These are phyloP conservation scores for Nicotiana paniculata DNA, from an alignment of 257 asterid species.

Conservation along the genomic window DNA sequence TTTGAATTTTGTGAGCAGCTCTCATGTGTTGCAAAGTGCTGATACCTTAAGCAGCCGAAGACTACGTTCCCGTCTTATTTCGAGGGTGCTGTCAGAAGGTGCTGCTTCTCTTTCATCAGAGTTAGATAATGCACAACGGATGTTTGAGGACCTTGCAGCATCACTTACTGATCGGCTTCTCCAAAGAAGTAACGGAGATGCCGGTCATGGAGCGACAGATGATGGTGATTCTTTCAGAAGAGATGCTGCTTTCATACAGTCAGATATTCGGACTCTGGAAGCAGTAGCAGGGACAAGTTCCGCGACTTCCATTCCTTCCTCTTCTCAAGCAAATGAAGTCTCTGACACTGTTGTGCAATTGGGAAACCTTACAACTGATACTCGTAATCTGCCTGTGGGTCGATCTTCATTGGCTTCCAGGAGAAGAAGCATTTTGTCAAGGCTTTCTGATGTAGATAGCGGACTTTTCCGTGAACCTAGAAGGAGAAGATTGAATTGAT, in stretches of 20 bases:
- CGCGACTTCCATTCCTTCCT: conserved; percentile 25
- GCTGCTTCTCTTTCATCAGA: conserved; percentile 79
- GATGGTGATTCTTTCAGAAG: conserved; percentile 27
- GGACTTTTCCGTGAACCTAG: conserved; percentile 20
- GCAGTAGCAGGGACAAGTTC: conserved; percentile 24
- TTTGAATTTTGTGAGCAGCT: conserved; percentile 13
- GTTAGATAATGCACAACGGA: conserved; percentile 57
- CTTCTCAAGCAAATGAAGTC: conserved; percentile 35
- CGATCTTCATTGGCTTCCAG: conserved; percentile 22
- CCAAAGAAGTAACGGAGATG: conserved; percentile 23
- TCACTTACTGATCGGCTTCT: conserved; percentile 38
- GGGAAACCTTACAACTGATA: conserved; percentile 18
- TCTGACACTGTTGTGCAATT: conserved; percentile 21
- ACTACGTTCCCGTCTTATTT: conserved; percentile 48
- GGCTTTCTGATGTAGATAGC: conserved; percentile 17
- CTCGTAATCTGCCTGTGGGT: conserved; percentile 5
- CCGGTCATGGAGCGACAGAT: conserved; percentile 27
- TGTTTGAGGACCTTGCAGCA: conserved; percentile 68
- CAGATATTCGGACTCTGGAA: conserved; percentile 27
- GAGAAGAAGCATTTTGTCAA: conserved; percentile 18
- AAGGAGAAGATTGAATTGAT: conserved; percentile 27
- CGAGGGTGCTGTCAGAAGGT: conserved; percentile 67
- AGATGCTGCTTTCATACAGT: conserved; percentile 24
- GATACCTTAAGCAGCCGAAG: conserved; percentile 30
- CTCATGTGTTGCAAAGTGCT: conserved; percentile 26